phyloP scores from a whole-genome alignment of 805 yeast species.

The Myxozyma nipponensis region DNA sequence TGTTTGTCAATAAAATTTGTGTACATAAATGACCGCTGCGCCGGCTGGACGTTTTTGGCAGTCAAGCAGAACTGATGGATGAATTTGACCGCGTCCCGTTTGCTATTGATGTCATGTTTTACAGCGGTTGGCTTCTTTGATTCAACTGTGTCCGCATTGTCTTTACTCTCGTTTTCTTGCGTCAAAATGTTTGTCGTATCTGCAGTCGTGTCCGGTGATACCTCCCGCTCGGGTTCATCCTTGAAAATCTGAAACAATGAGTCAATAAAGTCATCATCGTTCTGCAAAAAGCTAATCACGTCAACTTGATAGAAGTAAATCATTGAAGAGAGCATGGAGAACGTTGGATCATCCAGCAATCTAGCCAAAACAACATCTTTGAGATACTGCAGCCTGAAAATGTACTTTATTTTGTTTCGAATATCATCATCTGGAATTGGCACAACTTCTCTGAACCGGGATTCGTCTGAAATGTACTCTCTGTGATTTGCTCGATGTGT shows the following conservation, averaged over 20 bases:
- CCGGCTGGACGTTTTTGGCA: slow-evolving; percentile 61
- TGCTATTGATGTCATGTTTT: slow-evolving; percentile 32
- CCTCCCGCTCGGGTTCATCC: slow-evolving; percentile 1
- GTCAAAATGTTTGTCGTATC: neutral
- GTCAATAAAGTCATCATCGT: slow-evolving; percentile 50
- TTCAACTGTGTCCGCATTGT: neutral
- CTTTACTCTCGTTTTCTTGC: neutral
- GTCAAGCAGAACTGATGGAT: slow-evolving; percentile 75
- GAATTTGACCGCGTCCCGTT: slow-evolving; percentile 70
- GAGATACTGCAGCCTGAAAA: slow-evolving; percentile 73
- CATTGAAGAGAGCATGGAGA: slow-evolving; percentile 60
- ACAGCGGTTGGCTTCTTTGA: neutral
- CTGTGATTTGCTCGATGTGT: slow-evolving; percentile 75
- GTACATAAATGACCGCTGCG: slow-evolving; percentile 64
- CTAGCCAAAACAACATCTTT: slow-evolving; percentile 85
- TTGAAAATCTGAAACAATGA: slow-evolving; percentile 58
- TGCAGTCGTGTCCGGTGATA: neutral
- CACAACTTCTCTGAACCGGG: slow-evolving; percentile 66
- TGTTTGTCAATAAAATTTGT: slow-evolving; percentile 62
- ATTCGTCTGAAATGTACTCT: slow-evolving; percentile 53
- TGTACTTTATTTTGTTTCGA: slow-evolving; percentile 59
- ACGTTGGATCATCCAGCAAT: slow-evolving; percentile 73
- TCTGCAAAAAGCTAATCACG: slow-evolving; percentile 56
- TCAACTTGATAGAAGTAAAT: slow-evolving; percentile 67
- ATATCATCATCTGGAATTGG: slow-evolving; percentile 54